Evolutionary conservation across 768 basidiomycete species (phyloP).

Genomic region (Pleurotus cornucopiae): DNA sequence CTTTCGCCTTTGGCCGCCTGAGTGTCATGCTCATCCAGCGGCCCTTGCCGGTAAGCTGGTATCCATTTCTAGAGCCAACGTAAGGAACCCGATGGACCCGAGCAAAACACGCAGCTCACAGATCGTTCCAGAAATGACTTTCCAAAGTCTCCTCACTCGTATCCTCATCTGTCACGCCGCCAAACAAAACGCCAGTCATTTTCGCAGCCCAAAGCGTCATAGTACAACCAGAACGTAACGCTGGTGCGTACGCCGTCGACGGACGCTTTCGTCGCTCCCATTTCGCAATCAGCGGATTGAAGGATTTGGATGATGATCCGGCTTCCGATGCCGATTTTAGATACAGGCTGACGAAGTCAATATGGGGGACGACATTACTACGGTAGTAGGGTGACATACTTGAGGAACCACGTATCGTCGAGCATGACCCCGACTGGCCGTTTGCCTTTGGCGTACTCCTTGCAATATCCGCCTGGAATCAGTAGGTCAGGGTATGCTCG

Average conservation of each 20-base stretch:
- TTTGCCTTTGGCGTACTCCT: constrained; percentile 85
- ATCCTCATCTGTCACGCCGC: constrained; percentile 86
- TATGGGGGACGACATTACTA: no score
- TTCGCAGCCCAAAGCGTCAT: constrained; percentile 79
- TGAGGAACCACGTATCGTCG: constrained; percentile 87
- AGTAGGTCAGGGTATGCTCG: no score
- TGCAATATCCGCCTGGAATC: constrained; percentile 77
- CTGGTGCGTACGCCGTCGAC: constrained; percentile 67
- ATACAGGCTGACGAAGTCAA: background rate
- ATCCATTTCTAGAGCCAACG: constrained; percentile 55
- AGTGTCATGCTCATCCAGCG: constrained; percentile 77
- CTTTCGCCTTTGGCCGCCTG: constrained; percentile 63
- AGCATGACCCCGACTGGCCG: constrained; percentile 82
- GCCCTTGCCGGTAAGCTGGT: constrained; percentile 70
- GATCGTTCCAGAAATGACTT: constrained; percentile 83
- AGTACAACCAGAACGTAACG: constrained; percentile 74
- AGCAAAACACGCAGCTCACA: constrained; percentile 42
- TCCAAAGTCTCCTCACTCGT: constrained; percentile 79
- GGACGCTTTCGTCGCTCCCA: constrained; percentile 83
- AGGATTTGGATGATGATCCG: constrained; percentile 16
- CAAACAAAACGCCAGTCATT: constrained; percentile 75
- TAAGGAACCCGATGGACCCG: background rate
- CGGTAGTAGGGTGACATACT: constrained; percentile 33
- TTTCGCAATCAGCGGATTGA: constrained; percentile 45
- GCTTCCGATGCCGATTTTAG: constrained; percentile 19